These are phyloP conservation scores for Rhipidocladum racemiflorum DNA, from an alignment of 176 grass and related monocot species.

Conservation along the genomic window DNA sequence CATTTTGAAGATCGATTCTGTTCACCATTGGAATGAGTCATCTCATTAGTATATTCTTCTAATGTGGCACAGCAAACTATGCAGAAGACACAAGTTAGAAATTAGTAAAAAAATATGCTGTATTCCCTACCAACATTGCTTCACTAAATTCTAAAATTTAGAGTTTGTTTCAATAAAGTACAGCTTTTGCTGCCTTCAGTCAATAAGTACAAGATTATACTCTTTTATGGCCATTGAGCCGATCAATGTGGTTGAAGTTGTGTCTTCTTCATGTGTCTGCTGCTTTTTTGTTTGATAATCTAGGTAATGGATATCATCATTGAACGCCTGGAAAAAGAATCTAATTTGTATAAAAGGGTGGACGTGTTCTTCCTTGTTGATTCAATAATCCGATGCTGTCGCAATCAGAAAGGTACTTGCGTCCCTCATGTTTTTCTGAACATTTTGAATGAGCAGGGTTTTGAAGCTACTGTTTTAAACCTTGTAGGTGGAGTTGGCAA, in stretches of 20 bases:
- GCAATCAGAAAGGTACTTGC: conserved; percentile 75
- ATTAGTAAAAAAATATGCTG: background rate
- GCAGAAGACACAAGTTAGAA: conserved; percentile 12
- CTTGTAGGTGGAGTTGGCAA: conserved; percentile 68
- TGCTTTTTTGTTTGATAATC: conserved; percentile 28
- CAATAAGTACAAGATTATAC: conserved; percentile 4
- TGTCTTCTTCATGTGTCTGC: conserved; percentile 10
- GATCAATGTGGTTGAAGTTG: background rate
- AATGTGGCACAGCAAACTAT: background rate
- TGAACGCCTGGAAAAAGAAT: conserved; percentile 80
- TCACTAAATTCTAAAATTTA: background rate
- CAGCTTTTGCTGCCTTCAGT: background rate
- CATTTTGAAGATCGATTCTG: background rate
- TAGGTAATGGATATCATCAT: conserved; percentile 96
- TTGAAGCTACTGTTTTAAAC: conserved; percentile 24
- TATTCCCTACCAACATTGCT: conserved; percentile 1
- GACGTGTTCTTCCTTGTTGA: conserved; percentile 95
- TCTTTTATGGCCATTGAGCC: conserved; percentile 5
- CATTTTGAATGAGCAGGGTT: background rate
- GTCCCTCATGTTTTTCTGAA: background rate
- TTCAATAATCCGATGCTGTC: conserved; percentile 93
- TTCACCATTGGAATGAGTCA: background rate
- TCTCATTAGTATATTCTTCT: background rate
- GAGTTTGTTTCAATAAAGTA: background rate
- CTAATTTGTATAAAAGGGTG: conserved; percentile 78